Evolutionary conservation across 139 green algal genomes (phyloP), one percentile per base, ranked within the genome.

Genomic region (Auxenochlorella protothecoides): DNA sequence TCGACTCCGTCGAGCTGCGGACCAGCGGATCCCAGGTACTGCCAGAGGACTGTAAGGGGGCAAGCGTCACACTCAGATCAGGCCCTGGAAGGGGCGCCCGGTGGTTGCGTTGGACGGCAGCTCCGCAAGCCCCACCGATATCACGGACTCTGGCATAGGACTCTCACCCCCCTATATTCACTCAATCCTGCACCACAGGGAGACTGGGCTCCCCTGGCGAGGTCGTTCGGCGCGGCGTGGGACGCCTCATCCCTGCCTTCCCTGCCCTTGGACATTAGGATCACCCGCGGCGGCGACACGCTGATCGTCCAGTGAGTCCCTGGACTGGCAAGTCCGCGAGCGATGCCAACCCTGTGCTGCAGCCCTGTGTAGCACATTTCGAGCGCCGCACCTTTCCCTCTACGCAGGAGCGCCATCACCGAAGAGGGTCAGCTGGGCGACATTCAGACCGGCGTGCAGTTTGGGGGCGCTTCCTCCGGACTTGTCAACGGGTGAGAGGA

Each of bases 121-220:
- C 63, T 67, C 63, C 63, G 27, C 27, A 44, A 44, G 27, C 27
- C 27, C 1, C 27, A 44, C 27, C 27, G 27, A 44, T 44, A 44
- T 44, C 63, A 67, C 7, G 63, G 27, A 44, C 9, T 14, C 63
- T 67, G 63, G 63, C 63, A 0, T 60, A 15, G 52, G 9, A 65
- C 6, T 65, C 57, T 4, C 53, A 9, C 14, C 53, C 5, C 55
- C 67, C 44, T 66, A 4, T 52, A 44, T 52, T 6, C 27, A 51
- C 68, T 13, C 7, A 16, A 13, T 9, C 7, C 7, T 59, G 10
- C 11, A 52, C n/a, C 59, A 77, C 59, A 72, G n/a, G 55, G 68
- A n/a, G 53, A 27, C 54, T 83, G 78, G 78, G 59, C 52, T 1
- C 62, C 71, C 4, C 78, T 83, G 78, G 14, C 69, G 9, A 75